Evolutionary conservation across 345 rosid species (phyloP).

Genomic region (Salix exigua): DNA sequence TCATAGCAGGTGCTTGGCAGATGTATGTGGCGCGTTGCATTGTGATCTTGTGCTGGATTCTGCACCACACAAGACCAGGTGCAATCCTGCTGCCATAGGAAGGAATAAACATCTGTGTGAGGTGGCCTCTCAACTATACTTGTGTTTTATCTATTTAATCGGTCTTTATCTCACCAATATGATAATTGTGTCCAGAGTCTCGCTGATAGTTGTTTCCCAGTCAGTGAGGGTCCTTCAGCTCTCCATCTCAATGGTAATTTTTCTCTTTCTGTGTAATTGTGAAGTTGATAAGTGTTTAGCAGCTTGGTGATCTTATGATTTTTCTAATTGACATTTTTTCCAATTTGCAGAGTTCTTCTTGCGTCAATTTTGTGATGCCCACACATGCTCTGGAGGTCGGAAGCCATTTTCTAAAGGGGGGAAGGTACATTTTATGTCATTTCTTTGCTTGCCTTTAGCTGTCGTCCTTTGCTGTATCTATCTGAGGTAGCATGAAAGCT

Average conservation of each 20-base stretch:
- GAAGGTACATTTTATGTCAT: slow-evolving; percentile 13
- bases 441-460: background rate
- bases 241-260: slow-evolving; percentile 24
- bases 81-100: slow-evolving; percentile 30
- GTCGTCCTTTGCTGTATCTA: background rate
- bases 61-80: slow-evolving; percentile 21
- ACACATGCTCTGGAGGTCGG: slow-evolving; percentile 19
- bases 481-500: background rate
- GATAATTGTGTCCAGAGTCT: slow-evolving; percentile 23
- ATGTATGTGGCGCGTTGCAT: slow-evolving; percentile 29
- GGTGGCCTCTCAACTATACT: slow-evolving; percentile 13
- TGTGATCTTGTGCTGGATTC: slow-evolving; percentile 28
- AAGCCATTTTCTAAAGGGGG: slow-evolving; percentile 27
- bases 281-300: background rate
- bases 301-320: background rate
- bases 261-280: slow-evolving; percentile 7
- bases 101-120: slow-evolving; percentile 32
- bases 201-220: slow-evolving; percentile 29
- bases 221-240: slow-evolving; percentile 26
- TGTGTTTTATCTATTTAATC: background rate
- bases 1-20: slow-evolving; percentile 29
- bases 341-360: slow-evolving; percentile 22
- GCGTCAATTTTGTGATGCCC: slow-evolving; percentile 35
- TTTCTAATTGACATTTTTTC: background rate
- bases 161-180: slow-evolving; percentile 12